phyloP scores from a whole-genome alignment of 139 green algal genomes.

The Closterium sp. region DNA sequence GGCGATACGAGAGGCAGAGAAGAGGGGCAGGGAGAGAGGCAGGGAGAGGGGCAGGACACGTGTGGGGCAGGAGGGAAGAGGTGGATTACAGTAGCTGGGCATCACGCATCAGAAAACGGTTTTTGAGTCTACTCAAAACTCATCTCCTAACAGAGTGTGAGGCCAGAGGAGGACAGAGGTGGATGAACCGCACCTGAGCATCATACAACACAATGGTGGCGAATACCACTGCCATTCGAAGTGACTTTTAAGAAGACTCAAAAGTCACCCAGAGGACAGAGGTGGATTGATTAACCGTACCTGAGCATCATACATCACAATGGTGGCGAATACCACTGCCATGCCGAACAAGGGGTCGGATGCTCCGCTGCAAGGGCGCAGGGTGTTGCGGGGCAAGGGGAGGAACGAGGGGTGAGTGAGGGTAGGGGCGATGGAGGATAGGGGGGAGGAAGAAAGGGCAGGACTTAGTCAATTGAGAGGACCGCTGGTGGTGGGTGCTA shows the following conservation, averaged over 20 bases:
- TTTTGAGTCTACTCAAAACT: no score
- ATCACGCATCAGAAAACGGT: neutral
- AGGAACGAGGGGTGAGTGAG: no score
- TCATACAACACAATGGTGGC: neutral
- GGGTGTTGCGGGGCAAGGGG: neutral
- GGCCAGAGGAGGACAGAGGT: neutral
- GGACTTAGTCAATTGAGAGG: no score
- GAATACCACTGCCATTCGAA: neutral
- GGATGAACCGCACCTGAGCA: neutral
- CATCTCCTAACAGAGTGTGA: no score
- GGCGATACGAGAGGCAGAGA: neutral
- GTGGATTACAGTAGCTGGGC: neutral
- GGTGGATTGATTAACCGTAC: no score
- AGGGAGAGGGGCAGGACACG: neutral
- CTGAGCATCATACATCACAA: neutral
- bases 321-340: neutral
- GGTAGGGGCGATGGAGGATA: no score
- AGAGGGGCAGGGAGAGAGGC: neutral
- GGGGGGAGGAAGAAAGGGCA: no score
- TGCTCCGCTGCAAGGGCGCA: neutral
- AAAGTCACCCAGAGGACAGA: no score
- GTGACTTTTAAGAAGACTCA: no score
- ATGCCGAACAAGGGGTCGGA: neutral
- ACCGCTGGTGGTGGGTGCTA: no score
- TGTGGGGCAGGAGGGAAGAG: neutral